phyloP scores from a whole-genome alignment of 768 basidiomycete species.

The Leucosporidium creatinivorum region DNA sequence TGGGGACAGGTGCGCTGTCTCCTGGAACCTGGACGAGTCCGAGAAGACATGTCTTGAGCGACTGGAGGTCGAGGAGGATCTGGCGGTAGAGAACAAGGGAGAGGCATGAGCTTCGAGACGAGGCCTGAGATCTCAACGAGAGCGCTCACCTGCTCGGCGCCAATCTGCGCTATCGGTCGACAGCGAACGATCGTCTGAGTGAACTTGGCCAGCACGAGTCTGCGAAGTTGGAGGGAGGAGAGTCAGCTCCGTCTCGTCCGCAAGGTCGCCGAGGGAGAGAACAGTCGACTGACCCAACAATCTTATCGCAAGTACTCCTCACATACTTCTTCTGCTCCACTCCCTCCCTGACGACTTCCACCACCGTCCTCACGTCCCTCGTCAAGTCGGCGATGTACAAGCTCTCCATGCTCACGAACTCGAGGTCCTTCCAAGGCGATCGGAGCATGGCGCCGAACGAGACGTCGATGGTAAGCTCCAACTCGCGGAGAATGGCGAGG shows the following conservation, averaged over 20 bases:
- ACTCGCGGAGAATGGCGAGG: conserved; percentile 66
- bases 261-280: not conserved
- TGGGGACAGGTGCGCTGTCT: conserved; percentile 32
- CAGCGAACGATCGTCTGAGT: conserved; percentile 83
- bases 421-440: conserved; percentile 67
- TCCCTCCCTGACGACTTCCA: conserved; percentile 66
- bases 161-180: conserved; percentile 80
- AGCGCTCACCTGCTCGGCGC: conserved; percentile 76
- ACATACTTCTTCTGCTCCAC: conserved; percentile 93
- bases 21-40: conserved; percentile 55
- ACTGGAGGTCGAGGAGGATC: conserved; percentile 85
- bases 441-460: conserved; percentile 68
- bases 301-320: conserved; percentile 85
- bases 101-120: not conserved
- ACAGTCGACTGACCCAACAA: conserved; percentile 58
- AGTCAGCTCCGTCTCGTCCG: not conserved
- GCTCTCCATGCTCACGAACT: conserved; percentile 80
- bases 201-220: conserved; percentile 75
- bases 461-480: conserved; percentile 75
- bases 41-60: conserved; percentile 69
- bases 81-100: conserved; percentile 39
- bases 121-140: too few species aligned
- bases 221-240: conserved; percentile 38
- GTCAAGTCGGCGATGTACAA: conserved; percentile 71
- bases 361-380: conserved; percentile 63